Conservation (phyloP, 495 filamentous ascomycete species). For the Friedmanniomyces simplex region DNA sequence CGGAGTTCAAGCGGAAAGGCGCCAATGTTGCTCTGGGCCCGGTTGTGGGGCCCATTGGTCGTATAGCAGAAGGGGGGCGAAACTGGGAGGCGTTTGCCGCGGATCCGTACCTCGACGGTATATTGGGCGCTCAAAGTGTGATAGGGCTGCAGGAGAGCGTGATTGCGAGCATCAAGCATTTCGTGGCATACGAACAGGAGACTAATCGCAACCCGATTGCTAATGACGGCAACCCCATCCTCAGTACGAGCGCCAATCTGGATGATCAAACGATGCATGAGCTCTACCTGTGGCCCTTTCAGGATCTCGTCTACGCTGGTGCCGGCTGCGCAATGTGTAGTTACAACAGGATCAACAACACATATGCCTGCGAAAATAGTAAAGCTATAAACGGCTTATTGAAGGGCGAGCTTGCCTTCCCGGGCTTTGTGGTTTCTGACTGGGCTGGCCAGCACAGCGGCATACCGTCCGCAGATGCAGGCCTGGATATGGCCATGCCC, state of each 20-base stretch:
- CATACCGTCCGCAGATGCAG: conserved; percentile 59
- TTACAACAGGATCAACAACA: conserved; percentile 22
- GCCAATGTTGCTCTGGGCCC: conserved; percentile 30
- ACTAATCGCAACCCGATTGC: conserved; percentile 7
- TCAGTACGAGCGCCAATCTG: conserved; percentile 15
- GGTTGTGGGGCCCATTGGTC: conserved; percentile 48
- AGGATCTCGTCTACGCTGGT: conserved; percentile 18
- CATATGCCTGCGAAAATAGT: conserved; percentile 24
- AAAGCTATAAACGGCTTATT: conserved; percentile 21
- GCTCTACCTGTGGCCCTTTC: conserved; percentile 24
- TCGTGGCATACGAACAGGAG: conserved; percentile 18
- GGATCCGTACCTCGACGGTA: conserved; percentile 42
- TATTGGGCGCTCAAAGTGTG: conserved; percentile 25
- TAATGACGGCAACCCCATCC: conserved; percentile 5
- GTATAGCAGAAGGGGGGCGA: conserved; percentile 41
- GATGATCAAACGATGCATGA: conserved; percentile 24
- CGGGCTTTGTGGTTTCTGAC: conserved; percentile 53
- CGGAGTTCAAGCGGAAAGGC: conserved; percentile 26
- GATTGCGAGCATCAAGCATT: conserved; percentile 37
- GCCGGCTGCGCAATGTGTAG: conserved; percentile 21
- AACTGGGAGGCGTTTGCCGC: conserved; percentile 45
- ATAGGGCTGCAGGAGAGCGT: conserved; percentile 41
- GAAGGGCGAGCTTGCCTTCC: conserved; percentile 23
- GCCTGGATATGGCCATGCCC: conserved; percentile 74
- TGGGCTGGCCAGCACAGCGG: conserved; percentile 70